Percentiles rank a stretch among this genome's conserved stretches.
Conservation (phyloP, 2,329 filamentous ascomycete species). For the Microdochium bolleyi region DNA sequence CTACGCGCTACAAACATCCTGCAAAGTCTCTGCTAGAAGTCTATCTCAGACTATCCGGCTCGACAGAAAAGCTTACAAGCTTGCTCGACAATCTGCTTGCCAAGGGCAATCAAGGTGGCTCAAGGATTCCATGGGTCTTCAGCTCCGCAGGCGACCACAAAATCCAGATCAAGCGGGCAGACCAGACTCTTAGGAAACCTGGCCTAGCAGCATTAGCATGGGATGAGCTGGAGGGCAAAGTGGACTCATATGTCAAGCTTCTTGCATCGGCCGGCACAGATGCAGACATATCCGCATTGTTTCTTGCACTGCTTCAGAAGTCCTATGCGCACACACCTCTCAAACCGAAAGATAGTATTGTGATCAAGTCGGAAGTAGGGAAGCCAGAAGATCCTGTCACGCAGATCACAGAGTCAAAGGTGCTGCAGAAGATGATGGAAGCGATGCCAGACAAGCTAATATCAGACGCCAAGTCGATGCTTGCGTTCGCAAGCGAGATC, state of each 20-base stretch:
- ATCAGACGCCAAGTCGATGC: conserved; percentile 53
- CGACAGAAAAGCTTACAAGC: conserved; percentile 35
- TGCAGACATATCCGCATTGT: conserved; percentile 51
- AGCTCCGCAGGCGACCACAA: conserved; percentile 32
- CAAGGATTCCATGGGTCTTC: conserved; percentile 43
- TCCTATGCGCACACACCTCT: conserved; percentile 38
- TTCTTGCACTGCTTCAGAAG: conserved; percentile 47
- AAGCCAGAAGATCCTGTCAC: conserved; percentile 30
- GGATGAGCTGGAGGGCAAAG: conserved; percentile 38
- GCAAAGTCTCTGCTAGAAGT: conserved; percentile 44
- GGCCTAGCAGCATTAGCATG: conserved; percentile 21
- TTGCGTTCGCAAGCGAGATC: conserved; percentile 56
- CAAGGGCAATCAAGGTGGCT: conserved; percentile 31
- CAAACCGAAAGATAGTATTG: conserved; percentile 13
- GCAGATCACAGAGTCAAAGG: conserved; percentile 48
- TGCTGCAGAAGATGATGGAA: conserved; percentile 59
- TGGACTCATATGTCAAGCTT: conserved; percentile 37
- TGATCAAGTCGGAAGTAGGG: conserved; percentile 19
- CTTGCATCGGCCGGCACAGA: conserved; percentile 41
- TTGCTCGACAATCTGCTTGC: conserved; percentile 49
- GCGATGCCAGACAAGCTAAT: conserved; percentile 56
- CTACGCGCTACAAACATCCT: conserved; percentile 32
- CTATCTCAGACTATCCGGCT: conserved; percentile 49
- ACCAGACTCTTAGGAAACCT: not conserved
- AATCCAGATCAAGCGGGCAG: conserved; percentile 40